Evolutionary conservation across 352 stramenopile genomes (phyloP).

Genomic region (Globisporangium spiculum): DNA sequence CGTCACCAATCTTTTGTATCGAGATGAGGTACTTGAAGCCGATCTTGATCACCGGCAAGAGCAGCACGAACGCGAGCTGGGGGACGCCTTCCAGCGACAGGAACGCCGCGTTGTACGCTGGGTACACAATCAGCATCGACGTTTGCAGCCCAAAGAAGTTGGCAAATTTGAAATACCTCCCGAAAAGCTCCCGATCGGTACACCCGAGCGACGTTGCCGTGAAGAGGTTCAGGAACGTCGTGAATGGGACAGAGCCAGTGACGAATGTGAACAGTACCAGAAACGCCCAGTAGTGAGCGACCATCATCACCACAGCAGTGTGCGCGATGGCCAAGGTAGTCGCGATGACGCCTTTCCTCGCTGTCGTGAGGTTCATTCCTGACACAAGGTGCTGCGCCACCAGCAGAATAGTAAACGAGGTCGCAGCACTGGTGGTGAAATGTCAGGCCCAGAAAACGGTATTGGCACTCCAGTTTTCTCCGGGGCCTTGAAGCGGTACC

Average conservation of each 20-base stretch:
- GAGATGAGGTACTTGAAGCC: neutral
- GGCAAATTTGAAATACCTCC: neutral
- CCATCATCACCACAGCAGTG: neutral
- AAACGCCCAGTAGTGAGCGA: conserved; percentile 1
- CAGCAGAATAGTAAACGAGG: neutral
- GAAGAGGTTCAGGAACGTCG: neutral
- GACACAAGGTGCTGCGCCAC: neutral
- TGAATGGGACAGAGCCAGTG: neutral
- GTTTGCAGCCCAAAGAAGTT: neutral
- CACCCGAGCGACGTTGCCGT: neutral
- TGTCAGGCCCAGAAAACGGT: neutral
- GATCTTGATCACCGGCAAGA: conserved; percentile 4
- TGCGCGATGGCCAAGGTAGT: neutral
- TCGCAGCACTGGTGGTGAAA: neutral
- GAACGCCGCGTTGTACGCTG: neutral
- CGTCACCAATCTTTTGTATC: too few relatives aligned
- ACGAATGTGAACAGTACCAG: neutral
- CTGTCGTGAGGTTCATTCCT: neutral
- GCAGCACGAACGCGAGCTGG: conserved; percentile 9
- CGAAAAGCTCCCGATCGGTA: neutral
- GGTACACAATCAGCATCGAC: neutral
- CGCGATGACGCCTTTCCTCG: neutral
- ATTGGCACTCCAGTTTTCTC: neutral
- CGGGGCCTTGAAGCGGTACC: neutral
- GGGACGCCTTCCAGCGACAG: neutral